phyloP scores from a whole-genome alignment of 2,329 filamentous ascomycete genomes.

The Ophiobolus disseminans region DNA sequence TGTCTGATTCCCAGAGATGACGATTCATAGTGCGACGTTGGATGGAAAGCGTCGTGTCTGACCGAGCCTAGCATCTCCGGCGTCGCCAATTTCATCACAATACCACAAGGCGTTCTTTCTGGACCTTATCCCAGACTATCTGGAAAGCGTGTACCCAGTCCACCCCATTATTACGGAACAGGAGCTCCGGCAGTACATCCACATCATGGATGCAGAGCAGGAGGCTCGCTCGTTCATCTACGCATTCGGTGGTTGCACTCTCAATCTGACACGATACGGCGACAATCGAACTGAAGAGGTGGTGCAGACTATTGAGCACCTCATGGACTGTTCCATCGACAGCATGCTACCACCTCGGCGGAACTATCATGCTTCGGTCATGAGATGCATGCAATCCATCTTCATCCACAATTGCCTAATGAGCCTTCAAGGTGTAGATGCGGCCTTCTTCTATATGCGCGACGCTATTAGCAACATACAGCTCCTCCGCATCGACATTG shows the following conservation, averaged over 20 bases:
- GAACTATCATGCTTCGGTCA: slow-evolving; percentile 53
- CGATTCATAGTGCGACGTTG: neutral
- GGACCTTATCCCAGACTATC: slow-evolving; percentile 55
- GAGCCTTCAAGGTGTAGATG: slow-evolving; percentile 56
- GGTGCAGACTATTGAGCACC: slow-evolving; percentile 39
- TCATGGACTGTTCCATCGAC: slow-evolving; percentile 47
- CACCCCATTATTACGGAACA: slow-evolving; percentile 55
- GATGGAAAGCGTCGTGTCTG: slow-evolving; percentile 9
- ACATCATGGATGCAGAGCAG: slow-evolving; percentile 48
- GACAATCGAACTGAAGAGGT: slow-evolving; percentile 42
- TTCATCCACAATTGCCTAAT: slow-evolving; percentile 63
- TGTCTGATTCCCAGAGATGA: slow-evolving; percentile 4
- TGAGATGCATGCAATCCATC: slow-evolving; percentile 59
- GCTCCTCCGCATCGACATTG: slow-evolving; percentile 51
- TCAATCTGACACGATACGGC: slow-evolving; percentile 51
- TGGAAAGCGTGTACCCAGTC: slow-evolving; percentile 56
- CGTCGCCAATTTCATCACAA: slow-evolving; percentile 23
- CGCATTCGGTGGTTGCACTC: slow-evolving; percentile 55
- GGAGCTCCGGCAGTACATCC: slow-evolving; percentile 48
- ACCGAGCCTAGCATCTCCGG: slow-evolving; percentile 21
- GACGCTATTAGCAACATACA: slow-evolving; percentile 56
- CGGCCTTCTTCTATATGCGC: slow-evolving; percentile 60
- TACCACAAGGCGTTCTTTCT: slow-evolving; percentile 48
- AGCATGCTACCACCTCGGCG: slow-evolving; percentile 47
- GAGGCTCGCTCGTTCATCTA: slow-evolving; percentile 54